Evolutionary conservation across 164 flowering plant genomes (phyloP).

Genomic region (Berberis vulgaris): DNA sequence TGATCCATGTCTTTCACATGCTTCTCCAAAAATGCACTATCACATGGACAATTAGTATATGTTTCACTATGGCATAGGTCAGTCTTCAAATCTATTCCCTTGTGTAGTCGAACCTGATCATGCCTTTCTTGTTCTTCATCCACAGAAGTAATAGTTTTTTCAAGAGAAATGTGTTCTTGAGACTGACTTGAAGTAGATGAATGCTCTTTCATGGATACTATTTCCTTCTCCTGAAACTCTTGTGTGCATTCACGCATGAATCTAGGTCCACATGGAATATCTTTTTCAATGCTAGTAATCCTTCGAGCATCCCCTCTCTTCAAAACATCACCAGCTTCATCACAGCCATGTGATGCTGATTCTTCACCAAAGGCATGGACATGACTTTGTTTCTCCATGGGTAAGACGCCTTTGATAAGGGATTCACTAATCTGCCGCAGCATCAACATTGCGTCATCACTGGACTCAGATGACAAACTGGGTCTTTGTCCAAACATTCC

Average conservation of each 20-base stretch:
- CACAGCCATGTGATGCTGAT: constrained; percentile 13
- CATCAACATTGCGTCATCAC: constrained; percentile 38
- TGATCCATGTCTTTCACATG: constrained; percentile 13
- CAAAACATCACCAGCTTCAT: constrained; percentile 18
- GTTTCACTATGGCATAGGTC: constrained; percentile 9
- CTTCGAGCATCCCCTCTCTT: constrained; percentile 13
- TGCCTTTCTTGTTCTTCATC: constrained; percentile 19
- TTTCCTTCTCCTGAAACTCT: constrained; percentile 40
- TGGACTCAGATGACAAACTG: constrained; percentile 16
- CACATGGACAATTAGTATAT: constrained; percentile 12
- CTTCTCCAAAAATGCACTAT: constrained; percentile 15
- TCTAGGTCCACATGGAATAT: constrained; percentile 3
- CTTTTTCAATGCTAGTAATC: constrained; percentile 10
- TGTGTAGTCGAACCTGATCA: constrained; percentile 6
- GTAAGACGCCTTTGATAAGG: constrained; percentile 17
- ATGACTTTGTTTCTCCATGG: constrained; percentile 11
- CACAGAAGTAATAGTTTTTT: constrained; percentile 12
- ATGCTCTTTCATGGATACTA: constrained; percentile 20
- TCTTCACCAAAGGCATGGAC: constrained; percentile 19
- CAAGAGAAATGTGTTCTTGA: constrained; percentile 14
- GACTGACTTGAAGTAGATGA: constrained; percentile 8
- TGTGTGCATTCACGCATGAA: constrained; percentile 10
- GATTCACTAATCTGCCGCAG: constrained; percentile 37
- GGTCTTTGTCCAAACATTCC: constrained; percentile 8
- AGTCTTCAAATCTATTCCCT: constrained; percentile 6